These are phyloP conservation scores for Kokia cookei DNA, from an alignment of 441 rosid species.

Conservation along the genomic window DNA sequence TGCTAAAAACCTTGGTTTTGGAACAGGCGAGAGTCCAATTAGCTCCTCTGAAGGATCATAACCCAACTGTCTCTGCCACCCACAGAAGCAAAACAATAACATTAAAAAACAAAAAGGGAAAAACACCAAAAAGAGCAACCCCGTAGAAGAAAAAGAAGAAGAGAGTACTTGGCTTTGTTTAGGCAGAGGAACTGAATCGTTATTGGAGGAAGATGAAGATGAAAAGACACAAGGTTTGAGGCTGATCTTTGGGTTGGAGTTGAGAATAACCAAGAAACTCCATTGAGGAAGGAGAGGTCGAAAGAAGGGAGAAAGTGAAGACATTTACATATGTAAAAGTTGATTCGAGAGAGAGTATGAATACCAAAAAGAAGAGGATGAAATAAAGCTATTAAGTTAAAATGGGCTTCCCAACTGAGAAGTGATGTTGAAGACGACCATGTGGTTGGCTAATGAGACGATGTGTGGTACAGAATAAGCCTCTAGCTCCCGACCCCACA, in stretches of 20 bases:
- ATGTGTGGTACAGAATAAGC: background rate
- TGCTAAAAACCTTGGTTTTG: slow-evolving; percentile 43
- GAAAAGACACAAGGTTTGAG: slow-evolving; percentile 32
- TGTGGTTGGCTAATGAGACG: background rate
- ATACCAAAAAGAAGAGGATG: background rate
- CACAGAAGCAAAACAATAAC: slow-evolving; percentile 7
- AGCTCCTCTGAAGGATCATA: slow-evolving; percentile 84
- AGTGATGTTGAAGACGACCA: background rate
- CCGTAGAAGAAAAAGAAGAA: background rate
- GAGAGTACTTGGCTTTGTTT: slow-evolving; percentile 36
- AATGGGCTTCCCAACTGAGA: background rate
- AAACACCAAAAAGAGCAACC: no score
- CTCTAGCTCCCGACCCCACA: background rate
- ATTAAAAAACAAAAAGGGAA: background rate
- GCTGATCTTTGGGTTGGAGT: slow-evolving; percentile 20
- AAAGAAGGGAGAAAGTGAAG: slow-evolving; percentile 27
- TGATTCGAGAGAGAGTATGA: background rate
- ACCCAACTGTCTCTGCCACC: slow-evolving; percentile 34
- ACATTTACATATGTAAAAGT: slow-evolving; percentile 16
- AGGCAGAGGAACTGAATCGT: slow-evolving; percentile 32
- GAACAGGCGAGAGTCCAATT: slow-evolving; percentile 55
- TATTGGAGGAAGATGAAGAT: slow-evolving; percentile 35
- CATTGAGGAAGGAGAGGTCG: slow-evolving; percentile 34
- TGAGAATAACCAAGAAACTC: slow-evolving; percentile 17
- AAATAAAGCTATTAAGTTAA: background rate